Percentiles rank a stretch among this genome's conserved stretches.
phyloP scores from a whole-genome alignment of 2,329 filamentous ascomycete species.

The Fusarium nodosum region DNA sequence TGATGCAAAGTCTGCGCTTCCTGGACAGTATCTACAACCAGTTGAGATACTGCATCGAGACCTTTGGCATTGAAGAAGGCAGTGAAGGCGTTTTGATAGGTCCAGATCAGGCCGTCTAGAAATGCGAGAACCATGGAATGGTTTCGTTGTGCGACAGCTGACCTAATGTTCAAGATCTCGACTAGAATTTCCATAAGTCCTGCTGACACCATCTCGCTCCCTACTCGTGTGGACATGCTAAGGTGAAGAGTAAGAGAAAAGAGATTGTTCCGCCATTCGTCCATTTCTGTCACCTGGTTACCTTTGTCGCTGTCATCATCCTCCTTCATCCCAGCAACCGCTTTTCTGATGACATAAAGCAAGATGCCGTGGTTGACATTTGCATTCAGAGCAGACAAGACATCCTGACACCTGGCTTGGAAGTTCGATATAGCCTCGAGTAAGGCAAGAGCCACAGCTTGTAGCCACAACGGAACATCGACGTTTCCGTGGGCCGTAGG shows the following conservation, averaged over 20 bases:
- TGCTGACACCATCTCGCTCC: constrained; percentile 86
- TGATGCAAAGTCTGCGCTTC: constrained; percentile 76
- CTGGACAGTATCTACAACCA: constrained; percentile 84
- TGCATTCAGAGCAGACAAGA: constrained; percentile 90
- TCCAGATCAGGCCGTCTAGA: constrained; percentile 88
- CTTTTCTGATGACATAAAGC: constrained; percentile 92
- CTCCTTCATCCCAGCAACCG: constrained; percentile 82
- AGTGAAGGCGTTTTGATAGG: constrained; percentile 85
- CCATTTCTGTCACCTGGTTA: constrained; percentile 74
- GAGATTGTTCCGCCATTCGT: constrained; percentile 91
- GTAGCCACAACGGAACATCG: constrained; percentile 79
- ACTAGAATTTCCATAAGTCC: constrained; percentile 91
- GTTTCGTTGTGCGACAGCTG: constrained; percentile 83
- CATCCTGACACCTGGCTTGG: constrained; percentile 81
- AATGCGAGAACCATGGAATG: constrained; percentile 89
- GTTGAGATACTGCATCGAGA: constrained; percentile 88
- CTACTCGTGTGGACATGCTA: constrained; percentile 79
- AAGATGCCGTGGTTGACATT: constrained; percentile 97
- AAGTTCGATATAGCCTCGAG: constrained; percentile 89
- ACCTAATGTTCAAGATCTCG: constrained; percentile 87
- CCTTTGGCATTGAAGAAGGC: constrained; percentile 85
- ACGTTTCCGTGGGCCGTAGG: constrained; percentile 78
- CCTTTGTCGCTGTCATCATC: constrained; percentile 67
- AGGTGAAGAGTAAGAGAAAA: constrained; percentile 90
- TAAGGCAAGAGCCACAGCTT: constrained; percentile 84